Conservation (phyloP, 2,329 filamentous ascomycete species). For the Stagonosporopsis vannaccii region DNA sequence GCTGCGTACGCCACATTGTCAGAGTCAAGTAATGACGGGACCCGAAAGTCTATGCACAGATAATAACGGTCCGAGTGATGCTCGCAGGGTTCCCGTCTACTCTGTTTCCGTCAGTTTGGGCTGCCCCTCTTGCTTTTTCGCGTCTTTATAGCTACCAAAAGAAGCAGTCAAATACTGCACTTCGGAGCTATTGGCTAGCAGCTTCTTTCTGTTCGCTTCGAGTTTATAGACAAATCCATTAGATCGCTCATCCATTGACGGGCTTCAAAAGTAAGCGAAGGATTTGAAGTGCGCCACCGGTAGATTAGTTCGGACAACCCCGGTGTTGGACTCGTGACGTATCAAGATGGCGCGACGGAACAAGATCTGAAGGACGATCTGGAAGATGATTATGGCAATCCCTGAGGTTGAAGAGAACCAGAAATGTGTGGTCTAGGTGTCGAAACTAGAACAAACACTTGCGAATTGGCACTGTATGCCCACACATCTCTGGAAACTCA, state of each 20-base stretch:
- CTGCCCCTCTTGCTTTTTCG: slow-evolving; percentile 11
- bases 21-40: slow-evolving; percentile 1
- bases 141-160: not conserved
- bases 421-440: not conserved
- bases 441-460: not conserved
- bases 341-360: not conserved
- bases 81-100: slow-evolving; percentile 4
- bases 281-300: not conserved
- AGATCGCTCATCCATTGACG: not conserved
- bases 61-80: slow-evolving; percentile 9
- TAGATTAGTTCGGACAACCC: slow-evolving; percentile 1
- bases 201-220: not conserved
- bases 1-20: slow-evolving; percentile 11
- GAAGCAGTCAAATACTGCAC: not conserved
- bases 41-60: not conserved
- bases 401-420: not conserved
- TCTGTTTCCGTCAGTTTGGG: not conserved
- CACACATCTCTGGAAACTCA: no score
- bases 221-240: not conserved
- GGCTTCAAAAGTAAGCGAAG: slow-evolving; percentile 1
- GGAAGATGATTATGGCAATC: not conserved
- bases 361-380: not conserved
- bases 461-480: not conserved
- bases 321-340: not conserved
- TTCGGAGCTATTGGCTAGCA: slow-evolving; percentile 1